phyloP scores from a whole-genome alignment of 441 rosid species.

The Pelargonium australe region DNA sequence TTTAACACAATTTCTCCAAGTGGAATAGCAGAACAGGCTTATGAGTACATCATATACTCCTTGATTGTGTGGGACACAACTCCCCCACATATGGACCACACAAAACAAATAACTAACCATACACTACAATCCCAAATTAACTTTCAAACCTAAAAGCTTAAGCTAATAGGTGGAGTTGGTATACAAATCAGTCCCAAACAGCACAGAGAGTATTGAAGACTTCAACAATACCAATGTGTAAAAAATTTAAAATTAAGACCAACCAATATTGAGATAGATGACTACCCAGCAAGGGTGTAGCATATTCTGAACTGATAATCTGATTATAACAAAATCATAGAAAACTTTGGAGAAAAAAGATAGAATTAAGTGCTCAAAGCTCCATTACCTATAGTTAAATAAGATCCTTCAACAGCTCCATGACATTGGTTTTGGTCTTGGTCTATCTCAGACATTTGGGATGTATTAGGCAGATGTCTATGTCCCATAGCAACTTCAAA shows the following conservation, averaged over 20 bases:
- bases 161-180: neutral
- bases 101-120: neutral
- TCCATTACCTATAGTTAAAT: constrained; percentile 15
- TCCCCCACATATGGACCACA: neutral
- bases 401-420: constrained; percentile 19
- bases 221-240: too few relatives aligned
- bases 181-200: too few relatives aligned
- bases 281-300: neutral
- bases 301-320: neutral
- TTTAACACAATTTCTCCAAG: neutral
- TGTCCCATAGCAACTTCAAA: constrained; percentile 10
- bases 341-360: neutral
- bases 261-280: neutral
- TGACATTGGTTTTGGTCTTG: constrained; percentile 17
- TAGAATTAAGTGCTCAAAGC: constrained; percentile 3
- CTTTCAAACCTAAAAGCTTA: neutral
- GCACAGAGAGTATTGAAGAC: too few relatives aligned
- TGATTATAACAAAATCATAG: neutral
- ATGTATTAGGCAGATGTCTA: constrained; percentile 16
- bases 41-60: neutral
- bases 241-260: neutral
- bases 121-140: neutral
- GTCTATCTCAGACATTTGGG: constrained; percentile 20
- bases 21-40: neutral
- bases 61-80: neutral